Conservation (phyloP, 2,329 filamentous ascomycete species). For the Ceratocystis alfenasii region DNA sequence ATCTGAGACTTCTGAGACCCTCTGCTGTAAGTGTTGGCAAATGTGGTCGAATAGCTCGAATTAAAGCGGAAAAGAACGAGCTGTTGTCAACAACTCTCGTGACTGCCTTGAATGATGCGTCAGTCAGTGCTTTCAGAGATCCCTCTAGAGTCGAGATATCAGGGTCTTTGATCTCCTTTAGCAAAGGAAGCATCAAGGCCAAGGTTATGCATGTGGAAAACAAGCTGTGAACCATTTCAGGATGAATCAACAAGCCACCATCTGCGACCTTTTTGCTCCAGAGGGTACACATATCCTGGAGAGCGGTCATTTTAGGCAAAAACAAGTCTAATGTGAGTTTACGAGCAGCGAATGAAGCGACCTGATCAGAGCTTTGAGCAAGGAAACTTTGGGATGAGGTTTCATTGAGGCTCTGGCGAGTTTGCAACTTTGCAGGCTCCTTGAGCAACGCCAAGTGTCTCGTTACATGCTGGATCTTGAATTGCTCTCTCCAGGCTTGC, state of each 20-base stretch:
- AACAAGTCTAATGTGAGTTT: slow-evolving; percentile 44
- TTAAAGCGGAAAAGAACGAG: slow-evolving; percentile 36
- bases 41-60: slow-evolving; percentile 35
- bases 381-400: not conserved
- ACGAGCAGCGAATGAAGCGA: slow-evolving; percentile 33
- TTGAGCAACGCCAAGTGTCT: slow-evolving; percentile 46
- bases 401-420: not conserved
- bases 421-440: slow-evolving; percentile 24
- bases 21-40: slow-evolving; percentile 35
- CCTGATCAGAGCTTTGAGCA: slow-evolving; percentile 27
- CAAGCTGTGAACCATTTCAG: slow-evolving; percentile 42
- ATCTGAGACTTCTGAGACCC: slow-evolving; percentile 32
- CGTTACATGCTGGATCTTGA: slow-evolving; percentile 35
- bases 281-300: slow-evolving; percentile 36
- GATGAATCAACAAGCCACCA: slow-evolving; percentile 38
- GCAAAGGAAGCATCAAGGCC: slow-evolving; percentile 37
- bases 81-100: slow-evolving; percentile 36
- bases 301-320: slow-evolving; percentile 40
- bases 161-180: slow-evolving; percentile 37
- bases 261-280: slow-evolving; percentile 39
- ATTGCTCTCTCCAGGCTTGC: slow-evolving; percentile 38
- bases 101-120: slow-evolving; percentile 33
- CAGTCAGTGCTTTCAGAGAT: slow-evolving; percentile 33
- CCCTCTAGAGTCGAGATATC: slow-evolving; percentile 40
- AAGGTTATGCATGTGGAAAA: slow-evolving; percentile 38